A percentile compares a stretch with the other conserved stretches of the same genome.
These are phyloP conservation scores for Rhodamnia argentea DNA, from an alignment of 345 rosid genomes.

Conservation along the genomic window DNA sequence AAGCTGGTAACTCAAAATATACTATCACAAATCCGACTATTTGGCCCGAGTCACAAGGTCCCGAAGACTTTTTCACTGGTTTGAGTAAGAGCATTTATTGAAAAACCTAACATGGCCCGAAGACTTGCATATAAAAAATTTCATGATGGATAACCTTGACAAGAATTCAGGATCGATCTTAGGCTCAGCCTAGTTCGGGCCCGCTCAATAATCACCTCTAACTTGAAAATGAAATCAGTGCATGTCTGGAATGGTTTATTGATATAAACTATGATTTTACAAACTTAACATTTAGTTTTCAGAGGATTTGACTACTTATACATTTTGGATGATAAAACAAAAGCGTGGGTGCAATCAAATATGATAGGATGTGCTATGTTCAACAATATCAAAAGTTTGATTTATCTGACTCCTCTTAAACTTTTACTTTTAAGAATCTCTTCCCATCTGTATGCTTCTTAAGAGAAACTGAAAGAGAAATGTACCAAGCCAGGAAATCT, in stretches of 20 bases:
- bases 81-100: background rate
- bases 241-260: too few species aligned
- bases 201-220: too few species aligned
- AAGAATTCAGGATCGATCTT: too few species aligned
- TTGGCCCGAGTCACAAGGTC: background rate
- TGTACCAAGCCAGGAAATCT: conserved; percentile 6
- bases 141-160: too few species aligned
- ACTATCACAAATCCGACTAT: background rate
- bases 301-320: too few species aligned
- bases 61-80: too few species aligned
- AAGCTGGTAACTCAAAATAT: background rate
- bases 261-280: too few species aligned
- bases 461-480: background rate
- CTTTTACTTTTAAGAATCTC: background rate
- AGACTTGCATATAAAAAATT: too few species aligned
- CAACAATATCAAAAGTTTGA: background rate
- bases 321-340: background rate
- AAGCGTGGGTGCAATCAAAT: background rate
- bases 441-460: background rate
- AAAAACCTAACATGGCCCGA: background rate
- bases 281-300: too few species aligned
- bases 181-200: too few species aligned
- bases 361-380: background rate
- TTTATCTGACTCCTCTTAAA: background rate
- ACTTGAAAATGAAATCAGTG: too few species aligned